phyloP scores from a whole-genome alignment of 2,329 filamentous ascomycete genomes.

The Trichoderma afroharzianum region DNA sequence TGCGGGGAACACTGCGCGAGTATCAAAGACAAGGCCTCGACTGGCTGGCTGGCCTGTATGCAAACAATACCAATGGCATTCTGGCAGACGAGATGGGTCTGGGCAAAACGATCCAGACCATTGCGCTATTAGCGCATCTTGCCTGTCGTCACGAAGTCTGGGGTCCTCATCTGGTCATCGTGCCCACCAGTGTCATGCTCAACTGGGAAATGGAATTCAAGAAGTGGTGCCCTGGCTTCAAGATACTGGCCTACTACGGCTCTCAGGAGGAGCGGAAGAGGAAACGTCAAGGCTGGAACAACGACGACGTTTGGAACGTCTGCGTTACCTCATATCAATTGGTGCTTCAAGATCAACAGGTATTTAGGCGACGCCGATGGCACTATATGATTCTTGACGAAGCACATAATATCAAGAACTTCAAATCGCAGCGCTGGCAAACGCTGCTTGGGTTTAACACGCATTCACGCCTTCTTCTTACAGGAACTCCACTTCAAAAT shows the following conservation, averaged over 20 bases:
- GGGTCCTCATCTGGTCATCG: slow-evolving; percentile 94
- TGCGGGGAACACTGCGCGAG: slow-evolving; percentile 85
- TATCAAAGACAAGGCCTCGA: slow-evolving; percentile 97
- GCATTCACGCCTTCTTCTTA: slow-evolving; percentile 78
- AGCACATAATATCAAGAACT: slow-evolving; percentile 99
- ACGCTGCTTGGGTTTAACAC: slow-evolving; percentile 92
- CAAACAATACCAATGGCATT: slow-evolving; percentile 91
- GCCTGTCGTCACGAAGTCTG: slow-evolving; percentile 87
- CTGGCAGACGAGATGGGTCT: slow-evolving; percentile 98
- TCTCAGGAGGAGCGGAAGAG: slow-evolving; percentile 85
- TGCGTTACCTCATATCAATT: slow-evolving; percentile 98
- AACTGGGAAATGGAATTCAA: slow-evolving; percentile 99
- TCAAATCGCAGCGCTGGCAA: slow-evolving; percentile 96
- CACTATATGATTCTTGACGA: slow-evolving; percentile 98
- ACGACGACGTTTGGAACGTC: slow-evolving; percentile 92
- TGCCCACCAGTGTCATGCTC: slow-evolving; percentile 96
- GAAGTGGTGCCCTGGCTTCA: slow-evolving; percentile 97
- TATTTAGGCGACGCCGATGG: slow-evolving; percentile 90
- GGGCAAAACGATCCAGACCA: slow-evolving; percentile 97
- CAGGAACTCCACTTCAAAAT: slow-evolving; percentile 93
- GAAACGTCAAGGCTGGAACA: slow-evolving; percentile 90
- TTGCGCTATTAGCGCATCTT: slow-evolving; percentile 86
- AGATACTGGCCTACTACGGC: slow-evolving; percentile 95
- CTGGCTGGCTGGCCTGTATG: slow-evolving; percentile 91
- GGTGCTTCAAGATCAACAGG: slow-evolving; percentile 87